phyloP scores from a whole-genome alignment of 2,329 filamentous ascomycete genomes.

The Hymenoscyphus scutula region DNA sequence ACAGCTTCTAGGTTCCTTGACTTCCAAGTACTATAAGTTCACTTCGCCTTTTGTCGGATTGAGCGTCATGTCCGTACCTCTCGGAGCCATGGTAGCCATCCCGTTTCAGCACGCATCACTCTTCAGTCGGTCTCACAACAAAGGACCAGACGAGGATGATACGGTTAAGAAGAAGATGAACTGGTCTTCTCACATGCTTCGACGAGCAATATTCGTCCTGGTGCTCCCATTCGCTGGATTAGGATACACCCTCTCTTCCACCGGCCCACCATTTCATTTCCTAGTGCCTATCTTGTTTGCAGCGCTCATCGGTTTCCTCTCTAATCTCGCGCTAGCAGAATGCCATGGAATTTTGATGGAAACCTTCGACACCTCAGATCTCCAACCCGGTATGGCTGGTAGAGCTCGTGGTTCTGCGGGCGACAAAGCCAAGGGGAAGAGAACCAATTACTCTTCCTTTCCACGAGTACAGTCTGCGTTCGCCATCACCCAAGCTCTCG shows the following conservation, averaged over 20 bases:
- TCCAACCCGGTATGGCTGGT: slow-evolving; percentile 68
- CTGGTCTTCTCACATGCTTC: slow-evolving; percentile 71
- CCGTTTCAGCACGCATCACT: slow-evolving; percentile 71
- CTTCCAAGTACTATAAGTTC: slow-evolving; percentile 65
- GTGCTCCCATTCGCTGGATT: slow-evolving; percentile 64
- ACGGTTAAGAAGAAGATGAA: slow-evolving; percentile 62
- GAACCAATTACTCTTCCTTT: slow-evolving; percentile 73
- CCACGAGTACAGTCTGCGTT: slow-evolving; percentile 71
- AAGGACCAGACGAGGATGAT: slow-evolving; percentile 60
- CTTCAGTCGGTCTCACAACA: slow-evolving; percentile 63
- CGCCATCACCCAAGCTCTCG: slow-evolving; percentile 66
- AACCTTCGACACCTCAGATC: slow-evolving; percentile 75
- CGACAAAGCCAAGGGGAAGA: slow-evolving; percentile 43
- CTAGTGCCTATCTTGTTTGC: slow-evolving; percentile 66
- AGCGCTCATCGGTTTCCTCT: slow-evolving; percentile 65
- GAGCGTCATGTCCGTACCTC: slow-evolving; percentile 61
- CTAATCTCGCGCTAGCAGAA: slow-evolving; percentile 71
- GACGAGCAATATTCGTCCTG: slow-evolving; percentile 65
- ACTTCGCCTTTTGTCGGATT: slow-evolving; percentile 64
- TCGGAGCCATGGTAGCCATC: slow-evolving; percentile 67
- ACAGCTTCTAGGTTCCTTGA: slow-evolving; percentile 65
- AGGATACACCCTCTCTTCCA: slow-evolving; percentile 65
- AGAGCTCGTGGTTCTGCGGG: slow-evolving; percentile 48
- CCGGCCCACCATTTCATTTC: slow-evolving; percentile 58
- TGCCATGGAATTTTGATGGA: slow-evolving; percentile 79